Evolutionary conservation across 2,329 filamentous ascomycete genomes (phyloP).

Genomic region (Fusarium nematophilum): DNA sequence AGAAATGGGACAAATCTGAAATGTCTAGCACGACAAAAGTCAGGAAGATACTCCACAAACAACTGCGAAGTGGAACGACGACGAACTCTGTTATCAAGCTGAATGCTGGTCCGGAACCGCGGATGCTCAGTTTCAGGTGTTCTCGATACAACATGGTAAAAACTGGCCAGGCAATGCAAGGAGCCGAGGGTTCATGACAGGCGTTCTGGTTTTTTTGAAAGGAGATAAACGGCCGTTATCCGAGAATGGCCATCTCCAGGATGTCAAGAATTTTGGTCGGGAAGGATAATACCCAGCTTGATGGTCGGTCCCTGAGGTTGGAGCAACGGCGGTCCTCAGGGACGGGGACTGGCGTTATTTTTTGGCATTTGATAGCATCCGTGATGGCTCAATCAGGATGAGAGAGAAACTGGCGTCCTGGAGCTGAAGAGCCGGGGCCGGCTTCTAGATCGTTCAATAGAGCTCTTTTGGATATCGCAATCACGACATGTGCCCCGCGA

Average conservation of each 20-base stretch:
- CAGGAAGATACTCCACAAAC: not conserved
- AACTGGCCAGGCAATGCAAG: constrained; percentile 15
- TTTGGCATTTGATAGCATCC: constrained; percentile 12
- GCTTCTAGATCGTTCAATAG: constrained; percentile 22
- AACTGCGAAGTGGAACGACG: not conserved
- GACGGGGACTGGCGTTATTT: constrained; percentile 33
- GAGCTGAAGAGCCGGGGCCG: constrained; percentile 17
- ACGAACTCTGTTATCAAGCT: constrained; percentile 1
- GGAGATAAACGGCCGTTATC: constrained; percentile 15
- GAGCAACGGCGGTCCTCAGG: constrained; percentile 16
- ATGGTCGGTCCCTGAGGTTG: constrained; percentile 19
- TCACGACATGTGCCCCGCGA: not conserved
- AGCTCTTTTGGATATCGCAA: not conserved
- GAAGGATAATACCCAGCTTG: constrained; percentile 33
- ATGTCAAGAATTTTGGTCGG: constrained; percentile 34
- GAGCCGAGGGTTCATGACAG: constrained; percentile 26
- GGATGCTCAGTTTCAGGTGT: not conserved
- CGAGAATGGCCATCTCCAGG: constrained; percentile 19
- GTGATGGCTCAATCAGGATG: constrained; percentile 5
- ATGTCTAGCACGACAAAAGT: not conserved
- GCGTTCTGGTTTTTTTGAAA: constrained; percentile 35
- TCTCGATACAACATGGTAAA: constrained; percentile 4
- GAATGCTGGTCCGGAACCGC: not conserved
- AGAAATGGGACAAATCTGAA: constrained; percentile 54
- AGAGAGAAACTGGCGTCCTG: constrained; percentile 19